Evolutionary conservation across 768 basidiomycete genomes (phyloP).

Genomic region (Pholiota molesta): DNA sequence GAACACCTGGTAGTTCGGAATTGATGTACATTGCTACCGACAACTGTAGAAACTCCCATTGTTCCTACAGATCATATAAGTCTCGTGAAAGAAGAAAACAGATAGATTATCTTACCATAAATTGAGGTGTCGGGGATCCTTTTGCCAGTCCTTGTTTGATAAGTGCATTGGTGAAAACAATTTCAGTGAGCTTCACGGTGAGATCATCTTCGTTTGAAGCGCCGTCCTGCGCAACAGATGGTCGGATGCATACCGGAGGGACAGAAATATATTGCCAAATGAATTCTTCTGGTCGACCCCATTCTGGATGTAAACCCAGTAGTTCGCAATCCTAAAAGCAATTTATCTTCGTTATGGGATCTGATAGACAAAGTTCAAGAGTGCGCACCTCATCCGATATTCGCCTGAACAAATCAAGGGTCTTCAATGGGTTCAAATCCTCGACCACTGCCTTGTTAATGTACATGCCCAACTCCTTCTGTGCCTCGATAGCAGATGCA

Average conservation of each 20-base stretch:
- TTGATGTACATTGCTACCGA: constrained; percentile 98
- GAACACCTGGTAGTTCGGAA: constrained; percentile 93
- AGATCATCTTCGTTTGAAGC: constrained; percentile 99
- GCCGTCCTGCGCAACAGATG: constrained; percentile 96
- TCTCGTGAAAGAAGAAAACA: constrained; percentile 1
- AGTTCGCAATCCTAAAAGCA: constrained; percentile 85
- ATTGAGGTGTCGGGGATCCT: constrained; percentile 84
- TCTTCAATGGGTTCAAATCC: constrained; percentile 93
- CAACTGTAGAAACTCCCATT: constrained; percentile 97
- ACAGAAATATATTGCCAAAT: constrained; percentile 99
- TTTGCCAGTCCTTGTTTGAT: constrained; percentile 89
- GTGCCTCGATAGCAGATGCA: constrained; percentile 76
- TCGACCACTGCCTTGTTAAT: constrained; percentile 88
- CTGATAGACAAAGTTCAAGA: neutral
- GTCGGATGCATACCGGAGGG: constrained; percentile 96
- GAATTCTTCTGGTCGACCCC: constrained; percentile 94
- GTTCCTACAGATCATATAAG: constrained; percentile 58
- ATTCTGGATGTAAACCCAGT: constrained; percentile 84
- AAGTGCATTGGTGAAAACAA: constrained; percentile 90
- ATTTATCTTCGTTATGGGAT: neutral
- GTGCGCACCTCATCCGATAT: constrained; percentile 84
- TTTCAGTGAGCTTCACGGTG: constrained; percentile 96
- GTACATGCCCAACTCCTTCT: constrained; percentile 84
- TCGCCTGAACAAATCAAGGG: constrained; percentile 87
- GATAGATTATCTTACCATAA: constrained; percentile 64